phyloP scores from a whole-genome alignment of 768 basidiomycete species.

The Clitopilus hobsonii region DNA sequence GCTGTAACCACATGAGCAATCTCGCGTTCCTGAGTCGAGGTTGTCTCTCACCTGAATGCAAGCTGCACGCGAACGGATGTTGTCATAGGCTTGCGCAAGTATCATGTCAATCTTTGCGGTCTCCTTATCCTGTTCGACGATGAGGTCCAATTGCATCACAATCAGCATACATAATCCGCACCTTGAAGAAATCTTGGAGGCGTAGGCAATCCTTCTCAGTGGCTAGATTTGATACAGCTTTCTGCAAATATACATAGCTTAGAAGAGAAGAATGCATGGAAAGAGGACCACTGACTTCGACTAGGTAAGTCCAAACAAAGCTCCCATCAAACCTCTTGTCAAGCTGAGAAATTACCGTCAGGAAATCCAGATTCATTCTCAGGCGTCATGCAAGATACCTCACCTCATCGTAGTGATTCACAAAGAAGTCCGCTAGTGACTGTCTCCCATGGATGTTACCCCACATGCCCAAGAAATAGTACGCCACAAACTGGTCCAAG shows the following conservation, averaged over 20 bases:
- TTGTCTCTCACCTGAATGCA: constrained; percentile 45
- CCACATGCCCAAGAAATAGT: constrained; percentile 58
- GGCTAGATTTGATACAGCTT: constrained; percentile 36
- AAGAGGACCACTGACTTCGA: constrained; percentile 36
- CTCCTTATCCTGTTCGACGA: constrained; percentile 49
- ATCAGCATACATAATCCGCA: constrained; percentile 25
- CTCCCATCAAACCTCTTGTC: constrained; percentile 69
- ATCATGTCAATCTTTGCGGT: constrained; percentile 62
- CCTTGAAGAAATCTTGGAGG: constrained; percentile 73
- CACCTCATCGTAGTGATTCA: constrained; percentile 63
- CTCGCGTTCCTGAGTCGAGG: not conserved
- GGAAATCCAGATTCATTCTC: not conserved
- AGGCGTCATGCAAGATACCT: constrained; percentile 18
- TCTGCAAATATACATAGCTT: constrained; percentile 2
- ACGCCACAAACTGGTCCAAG: constrained; percentile 56
- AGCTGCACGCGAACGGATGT: constrained; percentile 51
- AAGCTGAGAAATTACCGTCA: constrained; percentile 36
- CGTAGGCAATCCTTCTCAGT: constrained; percentile 60
- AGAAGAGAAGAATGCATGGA: not conserved
- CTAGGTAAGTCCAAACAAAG: constrained; percentile 47
- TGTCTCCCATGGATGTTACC: constrained; percentile 53
- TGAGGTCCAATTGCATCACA: too few relatives aligned
- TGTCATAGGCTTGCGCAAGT: constrained; percentile 66
- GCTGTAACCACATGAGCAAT: constrained; percentile 13
- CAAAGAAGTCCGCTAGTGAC: constrained; percentile 55